A percentile compares a stretch with the other conserved stretches of the same genome.
These are phyloP conservation scores for Pilaira anomala DNA, from an alignment of 192 early-diverging fungal species.

Conservation along the genomic window DNA sequence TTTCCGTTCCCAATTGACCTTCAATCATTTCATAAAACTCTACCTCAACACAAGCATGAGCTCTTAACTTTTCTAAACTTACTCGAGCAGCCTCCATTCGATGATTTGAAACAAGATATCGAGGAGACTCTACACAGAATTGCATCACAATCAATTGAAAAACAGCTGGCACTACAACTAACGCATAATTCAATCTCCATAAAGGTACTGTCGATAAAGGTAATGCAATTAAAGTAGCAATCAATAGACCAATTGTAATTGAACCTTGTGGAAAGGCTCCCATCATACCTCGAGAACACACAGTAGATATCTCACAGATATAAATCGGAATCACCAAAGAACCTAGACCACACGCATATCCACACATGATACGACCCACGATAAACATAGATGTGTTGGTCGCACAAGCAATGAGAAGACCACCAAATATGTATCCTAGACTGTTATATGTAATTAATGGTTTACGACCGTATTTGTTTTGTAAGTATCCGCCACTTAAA, in stretches of 20 bases:
- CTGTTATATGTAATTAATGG: slow-evolving; percentile 62
- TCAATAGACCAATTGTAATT: slow-evolving; percentile 76
- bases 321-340: slow-evolving; percentile 61
- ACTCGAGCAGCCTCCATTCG: slow-evolving; percentile 56
- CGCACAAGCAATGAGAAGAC: slow-evolving; percentile 60
- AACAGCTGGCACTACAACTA: slow-evolving; percentile 60
- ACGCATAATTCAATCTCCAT: slow-evolving; percentile 70
- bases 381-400: slow-evolving; percentile 59
- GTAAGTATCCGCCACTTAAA: slow-evolving; percentile 47
- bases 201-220: slow-evolving; percentile 55
- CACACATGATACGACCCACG: slow-evolving; percentile 70
- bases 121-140: slow-evolving; percentile 76
- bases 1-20: slow-evolving; percentile 36
- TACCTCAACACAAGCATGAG: slow-evolving; percentile 50
- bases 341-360: slow-evolving; percentile 69
- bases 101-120: slow-evolving; percentile 65
- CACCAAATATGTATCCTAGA: slow-evolving; percentile 63
- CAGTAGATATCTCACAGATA: slow-evolving; percentile 77
- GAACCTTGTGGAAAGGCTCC: slow-evolving; percentile 73
- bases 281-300: slow-evolving; percentile 63
- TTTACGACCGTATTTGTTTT: slow-evolving; percentile 48
- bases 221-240: slow-evolving; percentile 63
- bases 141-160: slow-evolving; percentile 60
- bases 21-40: slow-evolving; percentile 65
- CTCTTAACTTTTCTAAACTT: slow-evolving; percentile 53